phyloP scores from a whole-genome alignment of 1,139 yeast genomes.

The Lizanozyma gosingica region DNA sequence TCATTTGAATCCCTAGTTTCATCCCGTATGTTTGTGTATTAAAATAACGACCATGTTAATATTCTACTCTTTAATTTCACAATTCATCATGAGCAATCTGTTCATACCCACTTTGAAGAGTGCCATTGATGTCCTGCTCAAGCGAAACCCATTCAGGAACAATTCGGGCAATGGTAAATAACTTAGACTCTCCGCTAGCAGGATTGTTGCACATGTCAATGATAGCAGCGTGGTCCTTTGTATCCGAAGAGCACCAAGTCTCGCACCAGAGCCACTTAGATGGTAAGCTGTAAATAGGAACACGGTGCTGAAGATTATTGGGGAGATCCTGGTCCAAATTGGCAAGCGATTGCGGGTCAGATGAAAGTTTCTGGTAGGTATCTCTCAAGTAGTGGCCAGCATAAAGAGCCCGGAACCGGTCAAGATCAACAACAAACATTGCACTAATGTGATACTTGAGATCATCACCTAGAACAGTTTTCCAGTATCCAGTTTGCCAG shows the following conservation, averaged over 20 bases:
- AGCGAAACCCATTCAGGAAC: constrained; percentile 71
- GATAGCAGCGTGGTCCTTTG: constrained; percentile 55
- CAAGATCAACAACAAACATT: constrained; percentile 70
- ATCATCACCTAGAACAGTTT: constrained; percentile 47
- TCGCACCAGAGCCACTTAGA: constrained; percentile 93
- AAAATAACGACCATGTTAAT: too few relatives aligned
- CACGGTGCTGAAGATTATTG: constrained; percentile 62
- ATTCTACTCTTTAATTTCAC: too few relatives aligned
- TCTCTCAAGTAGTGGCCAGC: constrained; percentile 78
- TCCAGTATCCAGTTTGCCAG: constrained; percentile 95
- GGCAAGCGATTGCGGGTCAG: constrained; percentile 69
- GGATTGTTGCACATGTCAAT: constrained; percentile 84
- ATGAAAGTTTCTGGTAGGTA: constrained; percentile 79
- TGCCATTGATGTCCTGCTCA: constrained; percentile 37
- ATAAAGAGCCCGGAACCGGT: constrained; percentile 48
- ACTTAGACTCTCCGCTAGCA: constrained; percentile 65
- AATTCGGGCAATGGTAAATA: constrained; percentile 65
- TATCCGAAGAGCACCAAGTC: constrained; percentile 78
- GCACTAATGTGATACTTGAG: constrained; percentile 79
- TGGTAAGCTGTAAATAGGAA: constrained; percentile 66
- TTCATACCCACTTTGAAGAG: not conserved
- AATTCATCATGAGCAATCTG: not conserved
- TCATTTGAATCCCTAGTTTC: too few relatives aligned
- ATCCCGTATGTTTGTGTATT: too few relatives aligned
- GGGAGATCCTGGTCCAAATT: constrained; percentile 91